Base-by-base conservation (phyloP, 495 filamentous ascomycete species). In the Trichoderma parareesei region DNA sequence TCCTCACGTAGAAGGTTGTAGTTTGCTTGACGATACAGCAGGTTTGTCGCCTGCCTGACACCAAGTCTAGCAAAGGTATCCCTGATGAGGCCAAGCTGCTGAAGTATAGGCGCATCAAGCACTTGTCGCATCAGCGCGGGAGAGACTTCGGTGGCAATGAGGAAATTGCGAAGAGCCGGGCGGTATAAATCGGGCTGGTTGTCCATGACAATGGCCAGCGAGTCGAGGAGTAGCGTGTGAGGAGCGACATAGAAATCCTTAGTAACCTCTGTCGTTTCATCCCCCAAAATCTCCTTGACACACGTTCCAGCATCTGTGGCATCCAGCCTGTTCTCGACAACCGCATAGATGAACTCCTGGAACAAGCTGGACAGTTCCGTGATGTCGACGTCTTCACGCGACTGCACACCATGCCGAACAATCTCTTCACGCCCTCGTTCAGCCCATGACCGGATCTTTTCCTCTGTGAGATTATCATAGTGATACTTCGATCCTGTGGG, bases 1-100 rank as follows among this genome's bases (percentile, higher is more conserved):
- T 99, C 95, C 79, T 99, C 95, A 40, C 95, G 85, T 18, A 99
- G 79, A 3, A 99, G 79, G 70, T 99, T 99, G 78, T 96, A 97
- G 71, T 95, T 97, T 1, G 92, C 90, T 72, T 98, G 95, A 57
- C 92, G 88, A 70, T 99, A 99, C 3, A 98, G 84, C 18, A 93
- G 76, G 69, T 94, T 92, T 8, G 95, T 99, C 63, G 91, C 87
- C 67, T 95, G 91, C 62, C 93, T 87, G 67, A 96, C 90, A 4
- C 87, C 88, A 70, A 93, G 85, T 60, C 87, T 85, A n/a, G 82
- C 78, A 71, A 97, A 99, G 0, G 87, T 90, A 5, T 87, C 84
- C n/a, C 91, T 87, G 60, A 97, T 89, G 61, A 99, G 77, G 10
- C 87, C 85, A 18, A 97, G 78, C 4, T 85, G 79, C 69, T 89